Conservation (phyloP, 139 green algal species). For the Pleodorina starrii region DNA sequence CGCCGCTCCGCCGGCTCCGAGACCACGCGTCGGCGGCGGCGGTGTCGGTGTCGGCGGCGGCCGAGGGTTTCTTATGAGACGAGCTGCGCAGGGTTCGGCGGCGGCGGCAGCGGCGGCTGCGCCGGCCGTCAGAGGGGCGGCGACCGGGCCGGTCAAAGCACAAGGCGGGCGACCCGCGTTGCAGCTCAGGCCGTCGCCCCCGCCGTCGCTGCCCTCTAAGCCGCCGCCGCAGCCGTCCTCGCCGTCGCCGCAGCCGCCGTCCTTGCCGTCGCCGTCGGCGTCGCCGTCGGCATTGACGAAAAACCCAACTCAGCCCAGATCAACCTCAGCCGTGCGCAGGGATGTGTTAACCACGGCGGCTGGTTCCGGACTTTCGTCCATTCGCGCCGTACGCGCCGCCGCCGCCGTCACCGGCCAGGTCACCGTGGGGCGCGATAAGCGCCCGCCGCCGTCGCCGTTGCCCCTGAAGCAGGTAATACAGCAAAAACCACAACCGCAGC, state of each 20-base stretch:
- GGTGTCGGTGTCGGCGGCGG: not conserved
- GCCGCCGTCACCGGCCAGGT: not conserved
- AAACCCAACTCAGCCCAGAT: too few relatives aligned
- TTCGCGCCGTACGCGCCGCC: not conserved
- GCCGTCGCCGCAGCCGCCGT: not conserved
- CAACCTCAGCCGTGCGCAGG: too few relatives aligned
- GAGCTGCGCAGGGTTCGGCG: not conserved
- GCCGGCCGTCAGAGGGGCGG: not conserved
- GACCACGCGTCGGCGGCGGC: not conserved
- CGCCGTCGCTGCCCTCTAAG: not conserved
- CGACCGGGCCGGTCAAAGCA: not conserved
- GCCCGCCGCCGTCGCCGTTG: too few relatives aligned
- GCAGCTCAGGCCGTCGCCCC: not conserved
- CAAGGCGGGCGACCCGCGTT: too few relatives aligned
- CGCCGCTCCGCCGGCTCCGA: not conserved
- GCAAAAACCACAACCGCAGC: too few relatives aligned
- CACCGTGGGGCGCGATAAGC: not conserved
- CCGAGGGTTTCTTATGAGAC: not conserved
- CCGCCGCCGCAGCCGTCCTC: not conserved
- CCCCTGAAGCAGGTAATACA: not conserved
- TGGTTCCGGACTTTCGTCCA: not conserved
- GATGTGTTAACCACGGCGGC: not conserved
- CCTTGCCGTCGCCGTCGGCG: not conserved
- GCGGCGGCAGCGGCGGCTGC: not conserved
- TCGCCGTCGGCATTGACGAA: too few relatives aligned